Percentiles rank a stretch among this genome's conserved stretches.
Evolutionary conservation across 352 stramenopile species (phyloP).

Genomic region (Peronospora farinosa): DNA sequence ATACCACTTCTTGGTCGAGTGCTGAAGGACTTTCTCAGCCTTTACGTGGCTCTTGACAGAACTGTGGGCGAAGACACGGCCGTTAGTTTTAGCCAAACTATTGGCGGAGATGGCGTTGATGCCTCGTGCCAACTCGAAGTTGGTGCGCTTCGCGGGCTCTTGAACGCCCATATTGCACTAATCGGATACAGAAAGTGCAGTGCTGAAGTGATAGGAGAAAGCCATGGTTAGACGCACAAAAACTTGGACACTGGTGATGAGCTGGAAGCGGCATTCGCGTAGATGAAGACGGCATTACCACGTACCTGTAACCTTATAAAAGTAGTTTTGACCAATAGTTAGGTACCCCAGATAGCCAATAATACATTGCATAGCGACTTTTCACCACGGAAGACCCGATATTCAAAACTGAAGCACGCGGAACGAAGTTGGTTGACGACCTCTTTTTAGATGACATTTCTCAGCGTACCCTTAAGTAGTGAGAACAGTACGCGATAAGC

Average conservation of each 20-base stretch:
- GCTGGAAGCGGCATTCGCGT: not conserved
- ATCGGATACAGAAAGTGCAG: not conserved
- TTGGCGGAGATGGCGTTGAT: conserved; percentile 78
- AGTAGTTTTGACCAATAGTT: conserved; percentile 15
- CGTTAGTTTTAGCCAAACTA: conserved; percentile 54
- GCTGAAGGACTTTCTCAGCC: conserved; percentile 43
- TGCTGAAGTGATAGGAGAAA: not conserved
- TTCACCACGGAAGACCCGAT: no score
- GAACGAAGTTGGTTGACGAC: no score
- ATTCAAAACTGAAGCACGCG: no score
- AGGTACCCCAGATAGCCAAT: conserved; percentile 1
- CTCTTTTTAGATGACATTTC: no score
- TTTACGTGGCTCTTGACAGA: conserved; percentile 22
- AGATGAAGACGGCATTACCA: not conserved
- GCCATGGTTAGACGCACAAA: conserved; percentile 1
- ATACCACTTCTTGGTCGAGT: conserved; percentile 88
- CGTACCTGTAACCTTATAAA: conserved; percentile 13
- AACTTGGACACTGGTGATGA: not conserved
- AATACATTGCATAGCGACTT: no score
- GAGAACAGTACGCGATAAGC: no score
- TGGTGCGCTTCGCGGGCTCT: conserved; percentile 40
- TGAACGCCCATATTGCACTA: conserved; percentile 17
- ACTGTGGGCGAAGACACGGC: conserved; percentile 38
- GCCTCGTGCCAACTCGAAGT: conserved; percentile 58
- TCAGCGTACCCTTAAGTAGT: no score